These are phyloP conservation scores for Boletus sp. DNA, from an alignment of 1,284 basidiomycete genomes.

Conservation along the genomic window DNA sequence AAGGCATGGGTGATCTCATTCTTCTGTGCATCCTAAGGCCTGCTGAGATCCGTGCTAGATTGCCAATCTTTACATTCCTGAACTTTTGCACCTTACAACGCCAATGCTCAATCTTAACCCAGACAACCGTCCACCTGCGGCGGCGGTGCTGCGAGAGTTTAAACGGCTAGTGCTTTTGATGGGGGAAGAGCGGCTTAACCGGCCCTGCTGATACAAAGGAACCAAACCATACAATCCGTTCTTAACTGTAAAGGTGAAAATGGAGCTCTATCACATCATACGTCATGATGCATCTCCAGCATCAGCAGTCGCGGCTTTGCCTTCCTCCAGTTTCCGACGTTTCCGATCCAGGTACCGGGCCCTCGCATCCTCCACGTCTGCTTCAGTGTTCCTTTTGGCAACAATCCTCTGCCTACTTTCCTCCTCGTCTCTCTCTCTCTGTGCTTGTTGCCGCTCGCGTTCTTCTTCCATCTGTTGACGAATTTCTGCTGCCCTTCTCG, in stretches of 20 bases:
- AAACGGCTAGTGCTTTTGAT: constrained; percentile 25
- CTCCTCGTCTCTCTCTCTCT: constrained; percentile 57
- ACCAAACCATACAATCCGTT: constrained; percentile 4
- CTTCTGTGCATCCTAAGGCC: not conserved
- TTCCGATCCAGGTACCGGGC: constrained; percentile 80
- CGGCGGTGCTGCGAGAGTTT: constrained; percentile 47
- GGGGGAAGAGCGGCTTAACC: constrained; percentile 30
- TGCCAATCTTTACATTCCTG: constrained; percentile 52
- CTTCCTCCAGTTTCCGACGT: constrained; percentile 66
- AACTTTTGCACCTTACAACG: constrained; percentile 48
- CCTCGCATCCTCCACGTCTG: constrained; percentile 66
- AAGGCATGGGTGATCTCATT: constrained; percentile 42
- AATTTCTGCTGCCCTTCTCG: constrained; percentile 71
- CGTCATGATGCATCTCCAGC: constrained; percentile 13
- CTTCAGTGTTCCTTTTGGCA: constrained; percentile 66
- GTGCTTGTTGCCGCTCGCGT: constrained; percentile 51
- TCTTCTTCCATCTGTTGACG: constrained; percentile 73
- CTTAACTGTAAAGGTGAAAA: not conserved
- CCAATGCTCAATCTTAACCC: constrained; percentile 55
- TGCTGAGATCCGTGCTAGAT: constrained; percentile 38
- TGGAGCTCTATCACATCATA: not conserved
- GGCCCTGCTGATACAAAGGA: constrained; percentile 13
- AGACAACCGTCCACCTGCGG: constrained; percentile 48
- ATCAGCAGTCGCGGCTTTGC: not conserved
- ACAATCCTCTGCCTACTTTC: constrained; percentile 55